phyloP scores from a whole-genome alignment of 306 rosid species.

The Corylus heterophylla region DNA sequence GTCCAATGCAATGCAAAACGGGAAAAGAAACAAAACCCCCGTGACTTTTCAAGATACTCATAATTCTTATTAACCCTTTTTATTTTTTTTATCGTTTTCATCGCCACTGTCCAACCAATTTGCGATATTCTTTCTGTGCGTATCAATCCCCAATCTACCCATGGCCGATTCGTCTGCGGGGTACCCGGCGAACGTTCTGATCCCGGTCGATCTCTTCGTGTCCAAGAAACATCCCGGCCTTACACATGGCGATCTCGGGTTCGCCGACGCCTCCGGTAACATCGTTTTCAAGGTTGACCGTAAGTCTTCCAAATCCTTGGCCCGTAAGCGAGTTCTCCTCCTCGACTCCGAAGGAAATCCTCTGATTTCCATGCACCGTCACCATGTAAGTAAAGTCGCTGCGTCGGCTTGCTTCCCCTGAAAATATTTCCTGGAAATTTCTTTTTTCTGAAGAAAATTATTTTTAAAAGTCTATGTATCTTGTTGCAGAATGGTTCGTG shows the following conservation, averaged over 20 bases:
- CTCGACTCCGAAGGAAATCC: slow-evolving; percentile 52
- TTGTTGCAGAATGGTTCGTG: slow-evolving; percentile 61
- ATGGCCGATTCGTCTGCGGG: slow-evolving; percentile 12
- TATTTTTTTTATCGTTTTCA: no score
- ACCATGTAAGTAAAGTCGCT: slow-evolving; percentile 39
- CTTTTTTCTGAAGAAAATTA: background rate
- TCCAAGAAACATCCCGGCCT: slow-evolving; percentile 60
- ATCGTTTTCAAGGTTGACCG: slow-evolving; percentile 50
- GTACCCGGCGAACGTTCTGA: slow-evolving; percentile 29
- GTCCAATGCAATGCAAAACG: background rate
- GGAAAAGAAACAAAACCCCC: no score
- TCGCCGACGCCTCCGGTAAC: slow-evolving; percentile 46
- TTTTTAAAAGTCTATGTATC: slow-evolving; percentile 2
- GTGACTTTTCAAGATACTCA: no score
- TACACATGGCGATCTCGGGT: slow-evolving; percentile 52
- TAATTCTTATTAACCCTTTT: no score
- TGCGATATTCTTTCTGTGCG: no score
- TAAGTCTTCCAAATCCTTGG: slow-evolving; percentile 39
- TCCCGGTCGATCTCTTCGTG: slow-evolving; percentile 78
- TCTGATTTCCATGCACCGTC: slow-evolving; percentile 50
- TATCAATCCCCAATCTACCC: background rate
- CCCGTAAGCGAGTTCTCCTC: slow-evolving; percentile 43
- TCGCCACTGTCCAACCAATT: no score
- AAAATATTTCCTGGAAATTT: background rate
- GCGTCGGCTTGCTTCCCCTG: background rate